These are phyloP conservation scores for Apiospora malaysiana DNA, from an alignment of 2,329 filamentous ascomycete genomes.

Conservation along the genomic window DNA sequence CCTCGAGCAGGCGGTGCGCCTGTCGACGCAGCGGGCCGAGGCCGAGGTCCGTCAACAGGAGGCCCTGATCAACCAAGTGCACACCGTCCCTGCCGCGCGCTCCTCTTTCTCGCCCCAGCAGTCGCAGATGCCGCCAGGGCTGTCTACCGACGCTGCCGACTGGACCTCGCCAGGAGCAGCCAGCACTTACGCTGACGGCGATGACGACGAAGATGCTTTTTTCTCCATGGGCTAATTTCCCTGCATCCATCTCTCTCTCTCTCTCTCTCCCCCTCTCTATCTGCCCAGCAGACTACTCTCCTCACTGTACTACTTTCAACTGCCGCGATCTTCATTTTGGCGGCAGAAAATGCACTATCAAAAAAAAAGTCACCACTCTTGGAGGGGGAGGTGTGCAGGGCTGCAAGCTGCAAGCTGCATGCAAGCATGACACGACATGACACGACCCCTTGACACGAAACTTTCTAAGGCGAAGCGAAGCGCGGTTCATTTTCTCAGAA, in stretches of 20 bases:
- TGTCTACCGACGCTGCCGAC: neutral
- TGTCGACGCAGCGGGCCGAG: slow-evolving; percentile 33
- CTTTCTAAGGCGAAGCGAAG: slow-evolving; percentile 12
- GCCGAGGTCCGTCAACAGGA: slow-evolving; percentile 27
- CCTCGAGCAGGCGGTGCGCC: slow-evolving; percentile 38
- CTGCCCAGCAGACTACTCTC: neutral
- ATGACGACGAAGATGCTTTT: slow-evolving; percentile 25
- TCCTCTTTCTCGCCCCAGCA: neutral
- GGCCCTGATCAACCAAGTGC: slow-evolving; percentile 24
- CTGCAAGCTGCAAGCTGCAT: slow-evolving; percentile 13
- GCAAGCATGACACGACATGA: slow-evolving; percentile 19
- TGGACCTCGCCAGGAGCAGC: neutral
- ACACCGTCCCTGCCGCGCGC: slow-evolving; percentile 26
- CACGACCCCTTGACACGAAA: slow-evolving; percentile 8
- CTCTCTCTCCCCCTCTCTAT: neutral
- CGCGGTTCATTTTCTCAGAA: neutral
- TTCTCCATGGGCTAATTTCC: slow-evolving; percentile 27
- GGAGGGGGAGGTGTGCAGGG: neutral
- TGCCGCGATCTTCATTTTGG: neutral
- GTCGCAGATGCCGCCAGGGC: neutral
- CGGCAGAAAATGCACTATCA: neutral
- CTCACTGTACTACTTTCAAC: neutral
- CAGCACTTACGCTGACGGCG: slow-evolving; percentile 6
- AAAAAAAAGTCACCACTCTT: neutral
- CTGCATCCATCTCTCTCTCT: neutral